Evolutionary conservation across 495 filamentous ascomycete species (phyloP), one percentile per base, ranked within the genome.

Genomic region (Lindgomyces ingoldianus): DNA sequence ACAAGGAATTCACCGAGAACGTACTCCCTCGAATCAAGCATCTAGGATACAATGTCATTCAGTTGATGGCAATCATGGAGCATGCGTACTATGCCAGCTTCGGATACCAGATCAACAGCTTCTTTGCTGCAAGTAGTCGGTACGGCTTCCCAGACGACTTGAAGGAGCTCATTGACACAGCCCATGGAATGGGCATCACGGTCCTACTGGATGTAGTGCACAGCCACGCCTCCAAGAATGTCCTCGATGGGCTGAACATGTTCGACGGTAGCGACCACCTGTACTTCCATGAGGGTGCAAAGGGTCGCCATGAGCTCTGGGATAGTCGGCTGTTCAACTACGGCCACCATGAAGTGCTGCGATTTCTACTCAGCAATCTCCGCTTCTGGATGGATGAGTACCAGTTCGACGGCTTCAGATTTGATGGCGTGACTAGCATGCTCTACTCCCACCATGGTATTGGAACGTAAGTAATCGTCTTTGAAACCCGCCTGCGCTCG

Each of bases 351-450:
- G 94, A 98, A 74, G 94, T 98, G 30, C 75, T 98, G 72, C 83
- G 94, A 22, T 98, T 98, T 77, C 80, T 98, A 58, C 79, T 98
- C 45, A 96, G 91, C 76, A 98, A 98, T 74, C 81, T 98, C 60
- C 84, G 95, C 24, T 98, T 96, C 80, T 98, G 95, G 90, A 97
- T 98, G 93, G 94, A 98, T 59, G 93, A 97, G 73, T 98, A 97
- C 72, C 75, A 84, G 50, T 97, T 98, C 74, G 94, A 98, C 73
- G 94, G 94, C 21, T 98, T 98, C 82, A 84, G 94, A 47, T 98
- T 98, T 72, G 94, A 98, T 72, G 94, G 94, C 63, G 94, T 98
- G 36, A 98, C 94, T 14, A 96, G 92, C 74, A 98, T 98, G 89
- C 87, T 98, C 60, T 98, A 98, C 74, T 78, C 78, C 12, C 93